Evolutionary conservation across 352 stramenopile species (phyloP).

Genomic region (Hyaloperonospora arabidopsidis): DNA sequence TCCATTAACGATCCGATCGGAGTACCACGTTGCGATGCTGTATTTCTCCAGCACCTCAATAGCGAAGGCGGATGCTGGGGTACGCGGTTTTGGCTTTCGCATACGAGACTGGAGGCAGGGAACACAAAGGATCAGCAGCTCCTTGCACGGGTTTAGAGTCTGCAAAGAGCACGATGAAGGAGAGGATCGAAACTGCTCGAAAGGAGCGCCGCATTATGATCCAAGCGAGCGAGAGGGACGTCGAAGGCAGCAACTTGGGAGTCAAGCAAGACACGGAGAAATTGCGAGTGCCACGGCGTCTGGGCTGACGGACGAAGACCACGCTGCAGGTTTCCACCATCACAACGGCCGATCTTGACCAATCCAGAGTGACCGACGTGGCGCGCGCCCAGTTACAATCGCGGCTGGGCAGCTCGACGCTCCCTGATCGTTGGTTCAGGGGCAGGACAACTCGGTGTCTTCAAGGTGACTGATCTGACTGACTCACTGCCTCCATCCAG

Average conservation of each 20-base stretch:
- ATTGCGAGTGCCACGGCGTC: slow-evolving; percentile 9
- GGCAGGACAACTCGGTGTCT: no score
- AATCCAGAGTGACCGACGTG: slow-evolving; percentile 16
- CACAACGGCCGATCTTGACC: slow-evolving; percentile 15
- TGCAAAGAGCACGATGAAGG: slow-evolving; percentile 10
- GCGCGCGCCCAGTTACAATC: slow-evolving; percentile 9
- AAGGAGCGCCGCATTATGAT: slow-evolving; percentile 20
- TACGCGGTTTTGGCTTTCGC: slow-evolving; percentile 34
- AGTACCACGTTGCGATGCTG: slow-evolving; percentile 62
- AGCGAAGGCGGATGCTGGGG: slow-evolving; percentile 38
- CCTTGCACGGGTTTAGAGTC: slow-evolving; percentile 9
- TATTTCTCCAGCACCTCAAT: slow-evolving; percentile 46
- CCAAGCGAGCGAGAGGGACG: no score
- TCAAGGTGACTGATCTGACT: no score
- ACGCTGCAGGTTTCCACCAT: slow-evolving; percentile 14
- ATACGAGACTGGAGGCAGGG: slow-evolving; percentile 39
- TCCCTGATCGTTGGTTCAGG: no score
- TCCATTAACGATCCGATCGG: slow-evolving; percentile 34
- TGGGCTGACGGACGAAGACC: slow-evolving; percentile 6
- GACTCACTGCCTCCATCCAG: no score
- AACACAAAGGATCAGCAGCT: slow-evolving; percentile 39
- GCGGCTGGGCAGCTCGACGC: no score
- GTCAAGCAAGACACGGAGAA: no score
- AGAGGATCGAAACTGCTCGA: slow-evolving; percentile 7
- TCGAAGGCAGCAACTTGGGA: no score